A percentile compares a stretch with the other conserved stretches of the same genome.
Evolutionary conservation across 2,329 filamentous ascomycete species (phyloP).

Genomic region (Zelopaecilomyces penicillatus): DNA sequence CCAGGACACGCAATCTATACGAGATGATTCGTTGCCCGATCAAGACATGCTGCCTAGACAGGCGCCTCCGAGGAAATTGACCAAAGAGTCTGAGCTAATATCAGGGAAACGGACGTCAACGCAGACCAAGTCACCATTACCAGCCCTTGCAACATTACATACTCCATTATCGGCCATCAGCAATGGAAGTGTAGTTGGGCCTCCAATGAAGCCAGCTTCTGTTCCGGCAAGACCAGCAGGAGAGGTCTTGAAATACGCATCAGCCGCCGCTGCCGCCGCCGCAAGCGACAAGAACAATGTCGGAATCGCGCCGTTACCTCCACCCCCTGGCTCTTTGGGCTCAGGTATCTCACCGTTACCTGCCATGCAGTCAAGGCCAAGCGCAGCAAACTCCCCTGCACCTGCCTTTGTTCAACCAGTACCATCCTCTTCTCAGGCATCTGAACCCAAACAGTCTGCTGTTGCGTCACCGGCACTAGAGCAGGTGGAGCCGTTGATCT

Average conservation of each 20-base stretch:
- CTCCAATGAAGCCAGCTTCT: constrained; percentile 85
- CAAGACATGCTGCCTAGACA: constrained; percentile 37
- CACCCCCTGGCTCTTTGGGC: constrained; percentile 60
- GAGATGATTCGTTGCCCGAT: constrained; percentile 66
- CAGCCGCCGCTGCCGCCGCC: constrained; percentile 86
- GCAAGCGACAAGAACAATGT: constrained; percentile 81
- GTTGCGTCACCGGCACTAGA: constrained; percentile 18
- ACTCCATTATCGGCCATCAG: constrained; percentile 56
- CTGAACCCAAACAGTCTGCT: constrained; percentile 26
- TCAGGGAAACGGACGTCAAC: constrained; percentile 67
- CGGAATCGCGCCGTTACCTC: constrained; percentile 86
- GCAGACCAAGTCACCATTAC: constrained; percentile 87
- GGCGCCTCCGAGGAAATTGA: constrained; percentile 44
- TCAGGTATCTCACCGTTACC: constrained; percentile 41
- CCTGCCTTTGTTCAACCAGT: constrained; percentile 39
- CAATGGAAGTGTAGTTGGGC: constrained; percentile 46
- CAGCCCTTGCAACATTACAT: constrained; percentile 85
- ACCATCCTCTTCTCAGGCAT: constrained; percentile 8
- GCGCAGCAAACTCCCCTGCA: constrained; percentile 47
- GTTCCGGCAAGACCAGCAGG: constrained; percentile 76
- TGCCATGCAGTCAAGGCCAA: constrained; percentile 44
- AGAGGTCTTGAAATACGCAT: constrained; percentile 93
- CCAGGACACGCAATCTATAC: constrained; percentile 86
- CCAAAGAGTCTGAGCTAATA: constrained; percentile 48
- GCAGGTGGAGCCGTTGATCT: constrained; percentile 19